A percentile compares a stretch with the other conserved stretches of the same genome.
Conservation (phyloP, 192 early-diverging fungal genomes). For the Phycomyces blakesleeanus region DNA sequence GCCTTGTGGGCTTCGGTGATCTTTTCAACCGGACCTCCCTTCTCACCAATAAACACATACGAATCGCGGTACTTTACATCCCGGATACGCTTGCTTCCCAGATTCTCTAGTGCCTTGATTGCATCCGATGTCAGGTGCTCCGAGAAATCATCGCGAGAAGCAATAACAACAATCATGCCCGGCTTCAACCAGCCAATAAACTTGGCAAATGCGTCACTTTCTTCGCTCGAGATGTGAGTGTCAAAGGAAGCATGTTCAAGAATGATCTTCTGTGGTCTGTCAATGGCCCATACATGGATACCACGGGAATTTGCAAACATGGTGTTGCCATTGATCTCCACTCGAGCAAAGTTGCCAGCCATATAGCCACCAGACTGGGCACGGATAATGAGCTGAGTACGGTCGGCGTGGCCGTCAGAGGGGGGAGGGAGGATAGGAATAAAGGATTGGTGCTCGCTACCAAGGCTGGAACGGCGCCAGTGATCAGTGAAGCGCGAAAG, state of each 20-base stretch:
- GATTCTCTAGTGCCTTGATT: conserved; percentile 49
- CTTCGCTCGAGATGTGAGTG: conserved; percentile 59
- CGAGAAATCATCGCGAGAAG: conserved; percentile 64
- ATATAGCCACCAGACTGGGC: conserved; percentile 70
- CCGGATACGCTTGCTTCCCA: conserved; percentile 56
- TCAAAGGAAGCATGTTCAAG: conserved; percentile 72
- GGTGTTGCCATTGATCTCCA: conserved; percentile 52
- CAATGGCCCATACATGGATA: conserved; percentile 72
- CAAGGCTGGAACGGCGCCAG: not conserved
- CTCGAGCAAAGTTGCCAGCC: conserved; percentile 71
- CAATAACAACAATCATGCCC: conserved; percentile 64
- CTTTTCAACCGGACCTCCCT: conserved; percentile 45
- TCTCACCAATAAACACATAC: conserved; percentile 78
- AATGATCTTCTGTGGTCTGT: conserved; percentile 63
- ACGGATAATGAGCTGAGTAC: conserved; percentile 48
- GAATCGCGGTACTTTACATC: conserved; percentile 72
- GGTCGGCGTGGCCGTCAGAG: conserved; percentile 6
- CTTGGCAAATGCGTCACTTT: conserved; percentile 62
- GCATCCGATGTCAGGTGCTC: conserved; percentile 64
- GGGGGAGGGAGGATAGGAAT: not conserved
- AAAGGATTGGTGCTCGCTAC: not conserved
- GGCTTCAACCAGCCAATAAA: conserved; percentile 62
- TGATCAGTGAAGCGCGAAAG: conserved; percentile 22
- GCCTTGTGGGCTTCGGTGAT: conserved; percentile 53
- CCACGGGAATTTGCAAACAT: conserved; percentile 63